Conservation (phyloP, 805 yeast species). For the Candida sphagnicola region DNA sequence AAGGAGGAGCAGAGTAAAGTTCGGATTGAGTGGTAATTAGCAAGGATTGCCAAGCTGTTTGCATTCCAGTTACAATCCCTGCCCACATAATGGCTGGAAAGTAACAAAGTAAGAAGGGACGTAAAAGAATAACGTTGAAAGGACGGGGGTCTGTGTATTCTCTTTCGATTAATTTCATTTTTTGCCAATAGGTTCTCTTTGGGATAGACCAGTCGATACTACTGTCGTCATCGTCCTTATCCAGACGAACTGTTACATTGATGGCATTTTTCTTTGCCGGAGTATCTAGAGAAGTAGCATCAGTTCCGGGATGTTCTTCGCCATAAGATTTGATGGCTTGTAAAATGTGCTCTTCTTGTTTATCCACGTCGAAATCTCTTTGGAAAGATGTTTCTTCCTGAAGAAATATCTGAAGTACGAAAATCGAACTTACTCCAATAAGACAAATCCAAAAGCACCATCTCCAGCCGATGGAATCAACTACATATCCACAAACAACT, state of each 20-base stretch:
- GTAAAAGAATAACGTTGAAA: conserved; percentile 28
- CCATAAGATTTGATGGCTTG: conserved; percentile 22
- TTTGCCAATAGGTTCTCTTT: conserved; percentile 22
- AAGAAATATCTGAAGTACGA: conserved; percentile 8
- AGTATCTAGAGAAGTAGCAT: conserved; percentile 7
- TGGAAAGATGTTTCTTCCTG: conserved; percentile 29
- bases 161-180: conserved; percentile 28
- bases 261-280: conserved; percentile 12
- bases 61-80: conserved; percentile 77
- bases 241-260: not conserved
- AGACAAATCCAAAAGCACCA: conserved; percentile 29
- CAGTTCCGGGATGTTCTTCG: conserved; percentile 3
- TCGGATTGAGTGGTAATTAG: conserved; percentile 73
- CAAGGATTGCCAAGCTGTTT: conserved; percentile 71
- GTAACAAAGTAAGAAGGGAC: conserved; percentile 30
- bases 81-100: conserved; percentile 64
- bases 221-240: not conserved
- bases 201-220: conserved; percentile 6
- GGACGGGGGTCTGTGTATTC: conserved; percentile 37
- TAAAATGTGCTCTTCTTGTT: conserved; percentile 27
- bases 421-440: conserved; percentile 28
- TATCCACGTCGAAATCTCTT: conserved; percentile 10
- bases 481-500: conserved; percentile 26
- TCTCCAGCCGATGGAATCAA: conserved; percentile 20
- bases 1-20: conserved; percentile 60